Evolutionary conservation across 129 eudicot genomes (phyloP), one percentile per base, ranked within the genome.

Genomic region (Pulicaria dysenterica): DNA sequence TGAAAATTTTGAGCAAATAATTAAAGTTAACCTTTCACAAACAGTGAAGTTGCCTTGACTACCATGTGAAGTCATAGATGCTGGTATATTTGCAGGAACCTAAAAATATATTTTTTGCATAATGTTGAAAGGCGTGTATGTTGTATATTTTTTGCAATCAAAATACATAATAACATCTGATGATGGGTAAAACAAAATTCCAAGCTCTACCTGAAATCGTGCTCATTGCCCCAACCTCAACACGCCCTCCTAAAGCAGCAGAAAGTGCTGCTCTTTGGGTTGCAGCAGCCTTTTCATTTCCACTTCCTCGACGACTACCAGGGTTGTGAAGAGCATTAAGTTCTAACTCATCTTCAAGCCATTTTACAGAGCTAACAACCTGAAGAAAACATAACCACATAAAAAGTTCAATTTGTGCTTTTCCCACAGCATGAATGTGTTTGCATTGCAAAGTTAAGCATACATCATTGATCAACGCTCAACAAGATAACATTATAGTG

Each of bases 331-430:
- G 97, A 64, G 97, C 96, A 81, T 91, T 95, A 57, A 95, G 99
- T 84, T 95, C 99, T 70, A 95, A 77, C 89, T 95, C 99, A 78
- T 95, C 99, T 83, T 95, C 99, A 84, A 95, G 99, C 97, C 99
- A 95, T 76, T 91, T 91, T 71, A 95, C 99, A 14, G 99, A 95
- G 88, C 99, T 91, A 73, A 95, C 99, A 75, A 95, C 99, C 99
- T 95, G 61, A 56, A 14, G n/a, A 61, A 44, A 34, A 17, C 3
- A 64, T 31, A 61, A 16, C n/a, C 51, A 57, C 37, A 9, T 34
- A 43, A 38, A 3, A 9, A 42, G 40, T 64, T n/a, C 8, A n/a
- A 38, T 40, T 62, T 10, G 7, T 39, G 36, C 14, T 55, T 15
- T 54, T 37, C 19, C 64, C 31, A 40, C 31, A 14, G 34, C 64